Percentiles rank a stretch among this genome's conserved stretches.
Conservation (phyloP, 1,139 yeast species). For the Candida buenavistaensis region DNA sequence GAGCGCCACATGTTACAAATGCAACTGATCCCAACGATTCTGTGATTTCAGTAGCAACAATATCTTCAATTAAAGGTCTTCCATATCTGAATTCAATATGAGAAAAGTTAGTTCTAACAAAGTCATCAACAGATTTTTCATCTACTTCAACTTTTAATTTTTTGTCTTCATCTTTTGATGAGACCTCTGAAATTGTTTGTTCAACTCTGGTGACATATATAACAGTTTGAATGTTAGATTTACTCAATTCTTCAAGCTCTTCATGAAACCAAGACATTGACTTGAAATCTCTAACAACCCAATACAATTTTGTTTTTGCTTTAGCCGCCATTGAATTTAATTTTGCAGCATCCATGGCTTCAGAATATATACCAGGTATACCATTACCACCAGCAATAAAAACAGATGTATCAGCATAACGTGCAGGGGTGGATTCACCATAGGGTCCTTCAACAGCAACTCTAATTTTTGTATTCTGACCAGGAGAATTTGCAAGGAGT, state of each 20-base stretch:
- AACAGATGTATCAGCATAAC: conserved; percentile 31
- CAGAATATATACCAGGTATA: conserved; percentile 44
- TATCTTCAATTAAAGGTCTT: conserved; percentile 30
- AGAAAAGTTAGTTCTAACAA: conserved; percentile 4
- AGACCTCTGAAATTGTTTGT: too few species aligned
- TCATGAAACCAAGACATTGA: conserved; percentile 13
- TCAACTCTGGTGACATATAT: conserved; percentile 26
- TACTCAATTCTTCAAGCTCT: conserved; percentile 23
- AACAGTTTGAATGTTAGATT: conserved; percentile 25
- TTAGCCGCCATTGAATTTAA: conserved; percentile 19
- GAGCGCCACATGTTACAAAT: conserved; percentile 54
- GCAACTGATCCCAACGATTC: conserved; percentile 38
- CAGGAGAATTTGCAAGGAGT: conserved; percentile 30
- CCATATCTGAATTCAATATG: conserved; percentile 33
- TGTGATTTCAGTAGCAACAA: conserved; percentile 27
- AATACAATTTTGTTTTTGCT: conserved; percentile 5
- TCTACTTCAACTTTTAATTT: too few species aligned
- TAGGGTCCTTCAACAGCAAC: conserved; percentile 46
- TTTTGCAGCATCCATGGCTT: conserved; percentile 31
- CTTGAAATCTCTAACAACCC: conserved; percentile 6
- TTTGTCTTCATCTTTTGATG: too few species aligned
- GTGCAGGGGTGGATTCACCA: conserved; percentile 33
- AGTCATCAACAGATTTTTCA: too few species aligned
- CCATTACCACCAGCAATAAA: conserved; percentile 48
- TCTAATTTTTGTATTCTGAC: conserved; percentile 24